Base-by-base conservation (phyloP, 2,329 filamentous ascomycete genomes). In the Colletotrichum sp. region DNA sequence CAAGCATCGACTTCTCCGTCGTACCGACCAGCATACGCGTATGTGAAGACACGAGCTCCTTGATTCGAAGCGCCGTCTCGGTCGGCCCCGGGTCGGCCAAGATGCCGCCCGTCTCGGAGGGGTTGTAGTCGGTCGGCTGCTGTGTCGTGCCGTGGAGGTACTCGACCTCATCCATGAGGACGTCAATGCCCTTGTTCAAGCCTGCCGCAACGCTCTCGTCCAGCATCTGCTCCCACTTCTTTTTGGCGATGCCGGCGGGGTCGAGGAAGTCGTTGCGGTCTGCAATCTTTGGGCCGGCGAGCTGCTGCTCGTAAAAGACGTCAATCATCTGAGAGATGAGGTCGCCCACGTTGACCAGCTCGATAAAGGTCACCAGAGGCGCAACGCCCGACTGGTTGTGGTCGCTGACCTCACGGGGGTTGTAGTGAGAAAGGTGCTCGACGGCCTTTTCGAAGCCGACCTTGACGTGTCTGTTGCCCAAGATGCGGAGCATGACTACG, bases 281-380 rank as follows among this genome's bases (percentile, higher is more conserved):
- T 2, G 94, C 94, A 69, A 99, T 93, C 80, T 94, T 94, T 16
- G 94, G 91, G 1, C 92, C 91, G 8, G 96, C 92, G 32, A 99
- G 91, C 86, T 99, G 97, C 85, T 98, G 97, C 82, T 98, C 94
- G 85, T 98, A 99, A 83, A 99, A 99, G 39, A 99, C 96, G 82
- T 99, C 97, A 74, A 99, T 92, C 97, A 99, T 99, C 84, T 99
- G 97, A 75, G 97, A 95, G 80, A 99, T 99, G 74, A 99, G 89
- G 83, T 99, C 97, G 74, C 97, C 97, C 1, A 99, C 96, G 82
- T 99, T 99, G 83, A 99, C 97, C 32, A 99, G 91, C 85, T 99
- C 97, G 76, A 99, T 92, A 81, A 99, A 99, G 1, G 95, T 98
- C 61, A 98, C 96, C 6, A 99, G 90, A 3, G 97, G 97, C 70